A percentile compares a stretch with the other conserved stretches of the same genome.
These are phyloP conservation scores for Chloris gayana DNA, from an alignment of 176 grass and related monocot genomes.

Conservation along the genomic window DNA sequence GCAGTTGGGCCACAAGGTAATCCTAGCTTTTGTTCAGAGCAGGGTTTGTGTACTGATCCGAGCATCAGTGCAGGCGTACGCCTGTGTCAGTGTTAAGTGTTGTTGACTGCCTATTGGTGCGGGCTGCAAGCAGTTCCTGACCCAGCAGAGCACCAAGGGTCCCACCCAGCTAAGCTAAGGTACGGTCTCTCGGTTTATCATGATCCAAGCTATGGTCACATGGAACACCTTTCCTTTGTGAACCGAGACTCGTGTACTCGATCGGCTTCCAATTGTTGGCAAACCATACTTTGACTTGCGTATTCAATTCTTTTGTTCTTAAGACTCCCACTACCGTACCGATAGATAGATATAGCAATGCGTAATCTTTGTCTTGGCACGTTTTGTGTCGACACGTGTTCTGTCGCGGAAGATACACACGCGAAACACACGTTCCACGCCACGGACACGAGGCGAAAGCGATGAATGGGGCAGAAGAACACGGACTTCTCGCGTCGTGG, in stretches of 20 bases:
- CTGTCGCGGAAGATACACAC: not conserved
- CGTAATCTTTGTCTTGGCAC: not conserved
- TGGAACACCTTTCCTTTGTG: not conserved
- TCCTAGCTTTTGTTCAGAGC: not conserved
- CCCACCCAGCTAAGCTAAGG: not conserved
- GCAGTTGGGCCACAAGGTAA: conserved; percentile 15
- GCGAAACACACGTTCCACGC: not conserved
- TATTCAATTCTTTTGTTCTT: not conserved
- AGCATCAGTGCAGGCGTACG: not conserved
- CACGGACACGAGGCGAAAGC: not conserved
- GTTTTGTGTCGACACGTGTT: not conserved
- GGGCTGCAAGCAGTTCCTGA: not conserved
- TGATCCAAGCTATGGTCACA: not conserved
- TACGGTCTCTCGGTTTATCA: not conserved
- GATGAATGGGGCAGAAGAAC: not conserved
- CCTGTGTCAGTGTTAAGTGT: not conserved
- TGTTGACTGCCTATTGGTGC: conserved; percentile 34
- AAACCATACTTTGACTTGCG: not conserved
- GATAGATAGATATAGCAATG: not conserved
- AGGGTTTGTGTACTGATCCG: not conserved
- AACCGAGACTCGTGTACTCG: not conserved
- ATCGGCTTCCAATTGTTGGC: not conserved
- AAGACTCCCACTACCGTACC: not conserved
- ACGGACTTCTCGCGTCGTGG: not conserved
- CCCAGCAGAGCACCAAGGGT: not conserved